phyloP scores from a whole-genome alignment of 352 stramenopile species.

The Phytophthora hibernalis region DNA sequence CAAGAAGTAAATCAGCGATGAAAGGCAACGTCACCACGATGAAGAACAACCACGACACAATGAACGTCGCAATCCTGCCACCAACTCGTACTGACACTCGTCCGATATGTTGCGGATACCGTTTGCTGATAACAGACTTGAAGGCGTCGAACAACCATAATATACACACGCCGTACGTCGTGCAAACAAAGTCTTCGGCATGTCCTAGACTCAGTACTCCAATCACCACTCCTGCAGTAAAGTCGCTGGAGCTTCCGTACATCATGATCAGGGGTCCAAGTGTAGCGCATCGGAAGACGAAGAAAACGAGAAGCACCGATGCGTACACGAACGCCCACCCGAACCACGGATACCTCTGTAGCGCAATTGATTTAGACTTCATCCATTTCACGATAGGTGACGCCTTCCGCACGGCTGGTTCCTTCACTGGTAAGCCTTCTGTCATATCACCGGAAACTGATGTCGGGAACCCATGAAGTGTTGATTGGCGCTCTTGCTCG shows the following conservation, averaged over 20 bases:
- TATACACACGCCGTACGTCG: slow-evolving; percentile 16
- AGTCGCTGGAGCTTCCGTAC: slow-evolving; percentile 24
- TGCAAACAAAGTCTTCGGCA: slow-evolving; percentile 47
- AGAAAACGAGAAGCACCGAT: slow-evolving; percentile 34
- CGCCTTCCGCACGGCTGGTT: background rate
- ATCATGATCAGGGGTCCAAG: slow-evolving; percentile 34
- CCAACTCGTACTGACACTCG: background rate
- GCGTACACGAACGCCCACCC: slow-evolving; percentile 44
- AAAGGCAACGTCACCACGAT: slow-evolving; percentile 27
- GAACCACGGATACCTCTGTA: slow-evolving; percentile 22
- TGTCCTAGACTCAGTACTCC: slow-evolving; percentile 36
- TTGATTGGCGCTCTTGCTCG: background rate
- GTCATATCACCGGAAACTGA: background rate
- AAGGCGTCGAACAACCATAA: background rate
- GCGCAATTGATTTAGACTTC: background rate
- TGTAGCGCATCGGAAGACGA: slow-evolving; percentile 25
- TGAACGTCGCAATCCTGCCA: slow-evolving; percentile 33
- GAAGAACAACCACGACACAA: slow-evolving; percentile 36
- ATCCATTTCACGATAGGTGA: background rate
- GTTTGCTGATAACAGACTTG: background rate
- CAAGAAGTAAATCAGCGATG: slow-evolving; percentile 38
- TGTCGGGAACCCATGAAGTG: background rate
- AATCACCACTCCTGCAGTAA: slow-evolving; percentile 12
- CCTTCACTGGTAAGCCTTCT: background rate
- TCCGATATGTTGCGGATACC: background rate